Base-by-base conservation (phyloP, 2,329 filamentous ascomycete species). In the Clarireedia hainanense region DNA sequence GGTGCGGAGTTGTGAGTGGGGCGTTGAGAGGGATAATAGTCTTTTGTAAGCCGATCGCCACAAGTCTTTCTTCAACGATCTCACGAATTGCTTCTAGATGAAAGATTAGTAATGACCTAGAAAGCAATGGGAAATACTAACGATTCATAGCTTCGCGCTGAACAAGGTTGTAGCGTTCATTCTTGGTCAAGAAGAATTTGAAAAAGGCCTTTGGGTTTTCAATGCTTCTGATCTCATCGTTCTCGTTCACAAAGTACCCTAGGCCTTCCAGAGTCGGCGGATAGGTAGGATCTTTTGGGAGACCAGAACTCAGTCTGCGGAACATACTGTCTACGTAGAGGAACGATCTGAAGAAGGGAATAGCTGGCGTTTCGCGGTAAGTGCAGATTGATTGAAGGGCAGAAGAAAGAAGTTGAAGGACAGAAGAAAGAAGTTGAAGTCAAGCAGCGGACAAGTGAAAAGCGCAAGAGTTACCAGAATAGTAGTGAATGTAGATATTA, bases 221-320 rank as follows among this genome's bases (percentile, higher is more conserved):
- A 54, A 88, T 85, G 58, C 77, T 84, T 48, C 88, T 84, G 59
- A 96, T 80, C 65, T 92, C 83, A 62, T 92, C 89, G 0, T 83
- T 71, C 0, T 84, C 77, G 63, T 89, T 91, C 72, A 95, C 72
- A 68, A 89, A 91, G 71, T 91, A 95, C 50, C 90, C 91, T 3
- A 97, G 81, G 52, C 80, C 74, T 57, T 81, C 73, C 27, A 97
- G 74, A 63, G 88, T 75, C 0, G 77, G 72, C 10, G 84, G 78
- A 67, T 87, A 95, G 12, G 74, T 67, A 0, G 82, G 79, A 65
- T 96, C 88, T 52, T 75, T 69, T n/a, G 89, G 88, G 3, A 95
- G 80, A 62, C 82, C 79, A 7, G 79, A 76, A 73, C 81, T 81
- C 40, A 77, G 76, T 55, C 87, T 86, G 50, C 85, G 82, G 68